Evolutionary conservation across 352 stramenopile genomes (phyloP), one percentile per base, ranked within the genome.

Genomic region (Pythium periplocum): DNA sequence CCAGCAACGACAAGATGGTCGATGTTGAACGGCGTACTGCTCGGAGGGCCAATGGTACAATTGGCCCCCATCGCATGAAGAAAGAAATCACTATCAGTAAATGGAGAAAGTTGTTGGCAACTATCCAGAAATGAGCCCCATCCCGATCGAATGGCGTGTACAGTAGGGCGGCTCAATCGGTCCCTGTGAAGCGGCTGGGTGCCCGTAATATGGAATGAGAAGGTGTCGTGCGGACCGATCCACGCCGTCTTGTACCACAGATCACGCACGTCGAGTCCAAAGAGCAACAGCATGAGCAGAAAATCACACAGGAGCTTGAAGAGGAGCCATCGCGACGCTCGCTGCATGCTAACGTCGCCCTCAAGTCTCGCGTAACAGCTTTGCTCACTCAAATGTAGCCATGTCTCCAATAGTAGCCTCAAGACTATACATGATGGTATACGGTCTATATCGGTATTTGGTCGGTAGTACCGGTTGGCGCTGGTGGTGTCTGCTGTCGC

Each of bases 211-310:
- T 37, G 44, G 50, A 67, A 67, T 12, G 55, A 51, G 47, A 51
- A 62, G 11, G 32, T 53, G 43, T 67, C 59, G 49, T 51, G 17
- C 4, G 59, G 59, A 6, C 59, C 59, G 41, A 67, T 48, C 59
- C 48, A 67, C 7, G 17, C 34, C 26, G 59, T 67, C 49, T 67
- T 67, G 51, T 51, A 67, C 48, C 39, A 59, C 2, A 67, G 51
- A 43, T 67, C 59, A 17, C 59, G 59, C 30, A 62, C 2, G 36
- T 67, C 59, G 2, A 67, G 55, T 31, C 12, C 53, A 10, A 54
- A 54, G 38, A 55, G 7, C 47, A 61, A 45, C 6, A 55, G 38
- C 42, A 62, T 56, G 10, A 60, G 4, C 8, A 39, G 2, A 7
- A 57, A 41, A 26, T 62, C 56, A 31, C 44, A 4, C 4, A 35